phyloP scores from a whole-genome alignment of 495 filamentous ascomycete genomes.

The Tirmania nivea region DNA sequence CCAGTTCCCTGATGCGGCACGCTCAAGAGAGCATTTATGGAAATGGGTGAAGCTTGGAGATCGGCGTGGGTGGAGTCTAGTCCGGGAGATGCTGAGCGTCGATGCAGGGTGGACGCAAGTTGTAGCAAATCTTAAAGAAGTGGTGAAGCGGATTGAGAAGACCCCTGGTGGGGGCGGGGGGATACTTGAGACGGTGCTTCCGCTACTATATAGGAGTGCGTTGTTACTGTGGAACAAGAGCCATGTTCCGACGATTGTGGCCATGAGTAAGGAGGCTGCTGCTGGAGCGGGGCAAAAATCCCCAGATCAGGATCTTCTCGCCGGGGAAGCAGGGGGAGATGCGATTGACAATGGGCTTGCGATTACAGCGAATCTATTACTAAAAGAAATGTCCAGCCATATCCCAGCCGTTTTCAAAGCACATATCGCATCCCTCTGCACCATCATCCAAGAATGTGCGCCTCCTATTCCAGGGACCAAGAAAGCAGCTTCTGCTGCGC shows the following conservation, averaged over 20 bases:
- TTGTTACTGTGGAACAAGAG: constrained; percentile 81
- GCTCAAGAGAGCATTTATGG: constrained; percentile 35
- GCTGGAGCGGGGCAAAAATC: constrained; percentile 37
- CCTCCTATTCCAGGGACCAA: not conserved
- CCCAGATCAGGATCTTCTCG: constrained; percentile 55
- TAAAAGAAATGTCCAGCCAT: constrained; percentile 53
- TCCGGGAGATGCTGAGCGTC: constrained; percentile 63
- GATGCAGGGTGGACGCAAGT: constrained; percentile 83
- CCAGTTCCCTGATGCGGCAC: constrained; percentile 44
- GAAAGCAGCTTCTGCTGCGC: constrained; percentile 25
- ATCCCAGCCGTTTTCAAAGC: constrained; percentile 79
- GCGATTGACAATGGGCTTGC: not conserved
- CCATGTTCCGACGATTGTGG: constrained; percentile 76
- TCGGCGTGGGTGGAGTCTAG: constrained; percentile 70
- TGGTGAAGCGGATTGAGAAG: constrained; percentile 57
- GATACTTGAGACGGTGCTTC: constrained; percentile 54
- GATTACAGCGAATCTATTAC: not conserved
- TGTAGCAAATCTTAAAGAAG: constrained; percentile 69
- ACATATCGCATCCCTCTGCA: constrained; percentile 81
- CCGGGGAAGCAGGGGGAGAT: not conserved
- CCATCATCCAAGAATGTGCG: constrained; percentile 46
- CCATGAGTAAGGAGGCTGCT: constrained; percentile 60
- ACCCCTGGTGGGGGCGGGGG: constrained; percentile 30
- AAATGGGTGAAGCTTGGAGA: constrained; percentile 87
- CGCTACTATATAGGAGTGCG: constrained; percentile 65